Percentiles rank a stretch among this genome's conserved stretches.
phyloP scores from a whole-genome alignment of 225 moss, liverwort and hornwort species.

The Marchantia paleacea region DNA sequence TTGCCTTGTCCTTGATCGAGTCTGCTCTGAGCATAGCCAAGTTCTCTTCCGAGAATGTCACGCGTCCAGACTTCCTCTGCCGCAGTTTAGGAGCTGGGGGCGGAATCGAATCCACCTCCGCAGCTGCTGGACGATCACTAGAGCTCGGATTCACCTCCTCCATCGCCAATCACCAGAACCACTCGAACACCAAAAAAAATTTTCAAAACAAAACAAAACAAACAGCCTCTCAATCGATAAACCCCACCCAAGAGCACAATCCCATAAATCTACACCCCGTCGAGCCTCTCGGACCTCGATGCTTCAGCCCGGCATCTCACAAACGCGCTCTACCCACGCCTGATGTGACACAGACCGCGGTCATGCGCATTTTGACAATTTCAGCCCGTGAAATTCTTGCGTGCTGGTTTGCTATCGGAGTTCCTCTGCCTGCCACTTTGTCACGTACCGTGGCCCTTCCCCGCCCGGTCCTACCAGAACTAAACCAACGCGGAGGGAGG shows the following conservation, averaged over 20 bases:
- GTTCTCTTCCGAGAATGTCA: constrained; percentile 41
- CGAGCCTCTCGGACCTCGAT: background rate
- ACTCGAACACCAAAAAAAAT: background rate
- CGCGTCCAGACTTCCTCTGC: constrained; percentile 29
- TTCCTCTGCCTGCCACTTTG: background rate
- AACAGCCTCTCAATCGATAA: background rate
- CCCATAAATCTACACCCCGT: no score
- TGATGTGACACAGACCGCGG: background rate
- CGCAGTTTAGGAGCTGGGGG: constrained; percentile 26
- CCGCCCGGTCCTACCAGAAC: background rate
- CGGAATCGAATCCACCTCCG: constrained; percentile 10
- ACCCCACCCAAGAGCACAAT: background rate
- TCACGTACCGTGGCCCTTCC: background rate
- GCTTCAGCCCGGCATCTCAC: no score
- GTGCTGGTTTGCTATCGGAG: background rate
- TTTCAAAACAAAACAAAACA: background rate
- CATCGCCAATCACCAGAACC: background rate
- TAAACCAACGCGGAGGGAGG: background rate
- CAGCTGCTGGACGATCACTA: background rate
- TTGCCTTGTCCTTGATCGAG: constrained; percentile 30
- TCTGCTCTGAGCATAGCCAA: constrained; percentile 34
- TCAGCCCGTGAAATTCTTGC: background rate
- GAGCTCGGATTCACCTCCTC: constrained; percentile 13
- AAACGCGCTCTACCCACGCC: background rate
- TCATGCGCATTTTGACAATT: background rate